A percentile compares a stretch with the other conserved stretches of the same genome.
These are phyloP conservation scores for Colletotrichum tropicale DNA, from an alignment of 2,329 filamentous ascomycete species.

Conservation along the genomic window DNA sequence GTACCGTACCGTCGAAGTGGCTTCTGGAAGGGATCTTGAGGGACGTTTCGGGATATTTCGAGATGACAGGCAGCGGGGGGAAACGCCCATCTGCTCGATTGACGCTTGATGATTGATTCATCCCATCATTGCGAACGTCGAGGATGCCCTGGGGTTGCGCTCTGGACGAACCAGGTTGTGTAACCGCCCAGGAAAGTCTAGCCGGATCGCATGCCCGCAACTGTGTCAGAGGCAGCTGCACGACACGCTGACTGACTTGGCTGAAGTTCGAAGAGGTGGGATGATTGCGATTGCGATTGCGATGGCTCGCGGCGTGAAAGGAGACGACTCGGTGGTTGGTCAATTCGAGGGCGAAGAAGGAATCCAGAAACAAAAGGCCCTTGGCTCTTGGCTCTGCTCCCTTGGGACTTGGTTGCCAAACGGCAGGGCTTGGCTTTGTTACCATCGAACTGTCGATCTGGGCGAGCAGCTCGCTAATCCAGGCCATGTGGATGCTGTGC, in stretches of 20 bases:
- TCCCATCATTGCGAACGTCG: background rate
- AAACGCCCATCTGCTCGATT: background rate
- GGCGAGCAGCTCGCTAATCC: background rate
- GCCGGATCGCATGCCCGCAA: background rate
- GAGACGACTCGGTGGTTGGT: background rate
- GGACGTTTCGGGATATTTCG: background rate
- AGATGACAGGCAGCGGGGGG: background rate
- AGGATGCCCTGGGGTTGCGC: background rate
- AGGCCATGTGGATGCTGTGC: background rate
- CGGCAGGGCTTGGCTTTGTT: background rate
- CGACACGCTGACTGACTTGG: background rate
- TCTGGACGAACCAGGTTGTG: background rate
- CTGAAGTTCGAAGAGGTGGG: background rate
- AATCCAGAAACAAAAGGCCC: constrained; percentile 4
- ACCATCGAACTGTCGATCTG: background rate
- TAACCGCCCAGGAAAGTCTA: background rate
- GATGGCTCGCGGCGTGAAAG: background rate
- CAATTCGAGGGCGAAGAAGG: background rate
- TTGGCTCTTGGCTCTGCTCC: background rate
- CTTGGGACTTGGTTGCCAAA: background rate
- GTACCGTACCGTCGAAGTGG: background rate
- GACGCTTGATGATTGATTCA: background rate
- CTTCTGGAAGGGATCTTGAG: background rate
- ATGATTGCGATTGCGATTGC: background rate
- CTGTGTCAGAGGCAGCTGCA: background rate